Conservation (phyloP, 2,329 filamentous ascomycete species). For the Nectriaceae sp. region DNA sequence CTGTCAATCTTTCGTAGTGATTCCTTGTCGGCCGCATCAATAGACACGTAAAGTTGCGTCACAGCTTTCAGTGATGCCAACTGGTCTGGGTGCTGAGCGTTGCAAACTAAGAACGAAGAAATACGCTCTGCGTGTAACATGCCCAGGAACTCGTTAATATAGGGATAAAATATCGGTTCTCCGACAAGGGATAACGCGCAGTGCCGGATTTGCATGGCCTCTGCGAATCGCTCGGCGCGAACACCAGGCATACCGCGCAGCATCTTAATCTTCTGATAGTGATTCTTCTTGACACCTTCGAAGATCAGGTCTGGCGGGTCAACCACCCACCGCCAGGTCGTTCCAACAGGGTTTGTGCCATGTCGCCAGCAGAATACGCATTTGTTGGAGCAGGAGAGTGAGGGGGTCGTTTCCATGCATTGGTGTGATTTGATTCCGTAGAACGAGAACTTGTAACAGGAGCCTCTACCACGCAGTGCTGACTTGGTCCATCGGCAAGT, state of each 20-base stretch:
- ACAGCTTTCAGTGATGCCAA: constrained; percentile 80
- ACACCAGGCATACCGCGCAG: constrained; percentile 92
- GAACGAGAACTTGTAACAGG: constrained; percentile 97
- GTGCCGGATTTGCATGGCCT: constrained; percentile 91
- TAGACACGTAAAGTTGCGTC: constrained; percentile 94
- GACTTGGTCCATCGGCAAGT: constrained; percentile 99
- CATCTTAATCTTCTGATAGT: constrained; percentile 98
- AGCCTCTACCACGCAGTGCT: constrained; percentile 86
- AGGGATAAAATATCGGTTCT: constrained; percentile 98
- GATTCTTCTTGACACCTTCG: constrained; percentile 82
- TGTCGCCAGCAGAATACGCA: constrained; percentile 99
- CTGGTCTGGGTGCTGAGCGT: constrained; percentile 93
- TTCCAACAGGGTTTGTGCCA: constrained; percentile 94
- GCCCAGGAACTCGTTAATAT: constrained; percentile 88
- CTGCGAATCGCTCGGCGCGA: constrained; percentile 84
- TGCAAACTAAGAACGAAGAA: constrained; percentile 94
- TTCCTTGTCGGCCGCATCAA: constrained; percentile 90
- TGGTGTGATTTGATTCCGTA: constrained; percentile 96
- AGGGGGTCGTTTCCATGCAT: constrained; percentile 98
- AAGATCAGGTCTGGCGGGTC: constrained; percentile 91
- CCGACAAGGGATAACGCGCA: constrained; percentile 91
- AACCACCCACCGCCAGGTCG: constrained; percentile 94
- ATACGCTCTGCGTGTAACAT: constrained; percentile 86
- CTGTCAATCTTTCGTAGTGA: constrained; percentile 86
- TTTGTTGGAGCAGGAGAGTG: constrained; percentile 95